Conservation (phyloP, 176 grass and related monocot species). For the Ampelocalamus luodianensis region DNA sequence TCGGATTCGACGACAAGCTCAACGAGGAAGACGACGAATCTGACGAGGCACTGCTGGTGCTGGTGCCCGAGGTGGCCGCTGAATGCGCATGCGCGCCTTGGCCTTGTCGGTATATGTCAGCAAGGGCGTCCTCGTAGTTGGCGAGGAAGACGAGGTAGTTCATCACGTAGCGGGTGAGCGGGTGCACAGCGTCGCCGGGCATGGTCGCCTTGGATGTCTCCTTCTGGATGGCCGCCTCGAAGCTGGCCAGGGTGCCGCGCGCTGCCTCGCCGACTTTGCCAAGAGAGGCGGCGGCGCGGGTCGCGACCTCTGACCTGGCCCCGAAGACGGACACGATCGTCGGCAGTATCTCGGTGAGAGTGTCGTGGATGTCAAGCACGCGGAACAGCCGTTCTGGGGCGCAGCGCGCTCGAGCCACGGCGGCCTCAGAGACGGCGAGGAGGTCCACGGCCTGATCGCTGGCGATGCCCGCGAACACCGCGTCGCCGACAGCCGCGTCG, state of each 20-base stretch:
- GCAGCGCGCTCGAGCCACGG: slow-evolving; percentile 41
- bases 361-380: slow-evolving; percentile 62
- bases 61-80: not conserved
- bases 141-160: slow-evolving; percentile 73
- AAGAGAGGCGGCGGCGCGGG: slow-evolving; percentile 13
- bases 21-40: not conserved
- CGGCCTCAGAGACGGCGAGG: slow-evolving; percentile 46
- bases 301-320: not conserved
- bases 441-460: slow-evolving; percentile 36
- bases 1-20: not conserved
- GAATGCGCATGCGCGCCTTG: not conserved
- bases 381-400: slow-evolving; percentile 57
- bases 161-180: slow-evolving; percentile 72
- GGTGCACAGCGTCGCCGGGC: slow-evolving; percentile 56
- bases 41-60: not conserved
- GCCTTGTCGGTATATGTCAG: slow-evolving; percentile 16
- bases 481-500: slow-evolving; percentile 6
- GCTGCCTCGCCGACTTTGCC: slow-evolving; percentile 34
- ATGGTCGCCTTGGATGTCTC: slow-evolving; percentile 37
- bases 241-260: slow-evolving; percentile 13
- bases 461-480: slow-evolving; percentile 51
- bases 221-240: slow-evolving; percentile 58
- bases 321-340: slow-evolving; percentile 40
- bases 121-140: slow-evolving; percentile 46
- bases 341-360: slow-evolving; percentile 35